A percentile compares a stretch with the other conserved stretches of the same genome.
phyloP scores from a whole-genome alignment of 2,329 filamentous ascomycete species.

The Trichoderma simmonsii region DNA sequence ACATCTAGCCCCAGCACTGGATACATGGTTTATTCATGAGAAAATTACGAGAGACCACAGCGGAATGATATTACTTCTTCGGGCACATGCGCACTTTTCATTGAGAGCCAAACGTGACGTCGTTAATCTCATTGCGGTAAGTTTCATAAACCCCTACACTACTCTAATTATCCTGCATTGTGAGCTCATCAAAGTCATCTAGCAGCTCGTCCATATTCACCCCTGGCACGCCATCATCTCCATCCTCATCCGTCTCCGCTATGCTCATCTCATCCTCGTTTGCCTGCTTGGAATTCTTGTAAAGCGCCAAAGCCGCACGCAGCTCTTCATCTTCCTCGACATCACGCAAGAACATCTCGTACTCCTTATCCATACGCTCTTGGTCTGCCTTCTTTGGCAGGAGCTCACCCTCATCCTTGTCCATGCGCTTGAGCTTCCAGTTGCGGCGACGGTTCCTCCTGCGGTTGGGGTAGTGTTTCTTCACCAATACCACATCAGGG shows the following conservation, averaged over 20 bases:
- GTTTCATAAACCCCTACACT: constrained; percentile 28
- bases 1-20: constrained; percentile 23
- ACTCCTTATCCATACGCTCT: constrained; percentile 85
- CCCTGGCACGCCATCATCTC: constrained; percentile 60
- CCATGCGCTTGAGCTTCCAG: constrained; percentile 95
- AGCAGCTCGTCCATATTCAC: constrained; percentile 79
- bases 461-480: constrained; percentile 90
- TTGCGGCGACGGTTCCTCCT: constrained; percentile 77
- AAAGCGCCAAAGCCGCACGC: constrained; percentile 77
- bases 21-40: constrained; percentile 19
- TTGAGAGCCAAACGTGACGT: not conserved
- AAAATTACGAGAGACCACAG: not conserved
- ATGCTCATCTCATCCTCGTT: constrained; percentile 66
- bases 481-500: constrained; percentile 90
- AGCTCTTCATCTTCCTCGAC: constrained; percentile 94
- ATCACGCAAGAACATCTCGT: constrained; percentile 94
- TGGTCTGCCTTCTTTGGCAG: constrained; percentile 84
- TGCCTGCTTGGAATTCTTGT: constrained; percentile 62
- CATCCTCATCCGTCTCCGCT: constrained; percentile 60
- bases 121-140: constrained; percentile 13
- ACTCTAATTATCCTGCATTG: constrained; percentile 29
- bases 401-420: constrained; percentile 82
- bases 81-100: not conserved
- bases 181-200: constrained; percentile 90
- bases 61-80: not conserved